A percentile compares a stretch with the other conserved stretches of the same genome.
These are phyloP conservation scores for Phytophthora chlamydospora DNA, from an alignment of 352 stramenopile species.

Conservation along the genomic window DNA sequence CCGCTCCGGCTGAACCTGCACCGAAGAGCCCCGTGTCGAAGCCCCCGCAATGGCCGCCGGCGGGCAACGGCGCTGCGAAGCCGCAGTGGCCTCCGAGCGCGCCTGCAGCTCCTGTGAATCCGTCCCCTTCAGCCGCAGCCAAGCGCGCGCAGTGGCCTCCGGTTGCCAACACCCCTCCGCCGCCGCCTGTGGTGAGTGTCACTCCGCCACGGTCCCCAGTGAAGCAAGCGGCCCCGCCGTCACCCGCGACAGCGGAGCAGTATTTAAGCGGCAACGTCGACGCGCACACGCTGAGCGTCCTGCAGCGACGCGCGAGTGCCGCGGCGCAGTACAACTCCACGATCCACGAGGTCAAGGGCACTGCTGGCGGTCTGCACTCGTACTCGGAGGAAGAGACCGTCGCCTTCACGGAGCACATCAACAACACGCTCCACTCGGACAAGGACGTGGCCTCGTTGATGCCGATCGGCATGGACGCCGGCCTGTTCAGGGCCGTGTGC, in stretches of 20 bases:
- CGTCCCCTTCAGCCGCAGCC: constrained; percentile 21
- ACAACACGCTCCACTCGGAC: constrained; percentile 84
- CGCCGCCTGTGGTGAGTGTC: constrained; percentile 34
- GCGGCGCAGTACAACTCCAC: constrained; percentile 65
- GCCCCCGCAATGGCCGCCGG: constrained; percentile 23
- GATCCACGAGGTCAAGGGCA: constrained; percentile 84
- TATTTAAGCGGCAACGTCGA: constrained; percentile 35
- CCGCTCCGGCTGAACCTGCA: constrained; percentile 25
- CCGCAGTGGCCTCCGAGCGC: constrained; percentile 47
- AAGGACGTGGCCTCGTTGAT: constrained; percentile 64
- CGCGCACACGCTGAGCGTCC: constrained; percentile 57
- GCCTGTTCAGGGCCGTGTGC: constrained; percentile 81
- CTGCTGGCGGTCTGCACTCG: constrained; percentile 79
- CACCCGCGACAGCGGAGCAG: constrained; percentile 9
- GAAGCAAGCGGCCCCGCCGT: constrained; percentile 17
- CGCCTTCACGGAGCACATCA: constrained; percentile 94
- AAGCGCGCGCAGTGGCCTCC: constrained; percentile 65
- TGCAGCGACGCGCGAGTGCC: constrained; percentile 69
- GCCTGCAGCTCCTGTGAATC: constrained; percentile 6
- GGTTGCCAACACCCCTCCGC: constrained; percentile 28
- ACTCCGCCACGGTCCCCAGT: constrained; percentile 34
- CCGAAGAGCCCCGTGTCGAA: constrained; percentile 27
- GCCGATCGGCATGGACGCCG: constrained; percentile 80
- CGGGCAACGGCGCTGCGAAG: constrained; percentile 34
- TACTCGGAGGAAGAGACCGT: constrained; percentile 92